Evolutionary conservation across 2,329 filamentous ascomycete species (phyloP).

Genomic region (Penicillium verrucosum): DNA sequence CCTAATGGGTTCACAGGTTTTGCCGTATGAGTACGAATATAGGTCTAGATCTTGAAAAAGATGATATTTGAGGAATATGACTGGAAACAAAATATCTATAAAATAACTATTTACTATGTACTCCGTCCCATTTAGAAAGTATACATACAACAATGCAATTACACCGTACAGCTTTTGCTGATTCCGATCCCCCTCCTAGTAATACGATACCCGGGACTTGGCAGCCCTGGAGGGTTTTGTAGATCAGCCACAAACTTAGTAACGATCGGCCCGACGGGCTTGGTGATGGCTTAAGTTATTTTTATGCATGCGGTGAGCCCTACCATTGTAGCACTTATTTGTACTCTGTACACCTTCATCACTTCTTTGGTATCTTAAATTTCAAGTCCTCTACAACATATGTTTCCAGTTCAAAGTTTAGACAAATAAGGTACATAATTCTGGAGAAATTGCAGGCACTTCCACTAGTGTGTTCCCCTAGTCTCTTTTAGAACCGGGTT

Average conservation of each 20-base stretch:
- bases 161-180: background rate
- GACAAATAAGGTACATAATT: background rate
- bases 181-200: constrained; percentile 10
- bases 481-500: constrained; percentile 8
- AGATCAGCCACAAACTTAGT: constrained; percentile 21
- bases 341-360: background rate
- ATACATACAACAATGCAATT: background rate
- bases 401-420: too few relatives aligned
- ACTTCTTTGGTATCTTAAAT: background rate
- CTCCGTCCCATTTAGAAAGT: background rate
- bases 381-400: too few relatives aligned
- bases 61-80: background rate
- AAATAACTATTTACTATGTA: background rate
- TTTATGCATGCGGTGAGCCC: constrained; percentile 9
- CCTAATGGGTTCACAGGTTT: constrained; percentile 11
- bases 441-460: background rate
- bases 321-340: background rate
- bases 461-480: constrained; percentile 6
- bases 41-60: background rate
- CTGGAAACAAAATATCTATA: background rate
- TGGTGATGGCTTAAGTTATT: constrained; percentile 13
- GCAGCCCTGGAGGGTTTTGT: constrained; percentile 18
- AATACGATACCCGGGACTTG: constrained; percentile 16
- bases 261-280: constrained; percentile 18
- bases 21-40: background rate